phyloP scores from a whole-genome alignment of 1,139 yeast species.

The Yamadazyma siamensis region DNA sequence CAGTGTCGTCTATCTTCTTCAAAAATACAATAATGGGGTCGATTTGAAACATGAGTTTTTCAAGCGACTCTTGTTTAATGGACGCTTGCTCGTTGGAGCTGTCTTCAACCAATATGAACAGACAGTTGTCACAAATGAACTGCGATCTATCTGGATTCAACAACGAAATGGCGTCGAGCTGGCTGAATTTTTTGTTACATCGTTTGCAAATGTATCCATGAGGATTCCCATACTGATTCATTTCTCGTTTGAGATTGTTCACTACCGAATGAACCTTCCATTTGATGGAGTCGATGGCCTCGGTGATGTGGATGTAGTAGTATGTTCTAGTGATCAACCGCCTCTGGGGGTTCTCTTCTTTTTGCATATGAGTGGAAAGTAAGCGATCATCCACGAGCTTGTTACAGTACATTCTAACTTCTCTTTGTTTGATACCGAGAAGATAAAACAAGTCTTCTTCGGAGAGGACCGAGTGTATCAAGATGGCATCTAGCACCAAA shows the following conservation, averaged over 20 bases:
- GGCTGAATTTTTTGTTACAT: slow-evolving; percentile 77
- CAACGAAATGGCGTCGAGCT: slow-evolving; percentile 82
- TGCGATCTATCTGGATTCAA: slow-evolving; percentile 76
- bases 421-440: slow-evolving; percentile 82
- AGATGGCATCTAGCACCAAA: slow-evolving; percentile 81
- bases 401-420: slow-evolving; percentile 78
- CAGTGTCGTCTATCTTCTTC: slow-evolving; percentile 80
- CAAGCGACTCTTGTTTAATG: slow-evolving; percentile 77
- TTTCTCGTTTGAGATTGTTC: slow-evolving; percentile 71
- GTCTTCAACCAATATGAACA: slow-evolving; percentile 74
- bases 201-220: slow-evolving; percentile 91
- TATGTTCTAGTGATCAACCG: slow-evolving; percentile 73
- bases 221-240: slow-evolving; percentile 80
- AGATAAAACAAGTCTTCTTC: slow-evolving; percentile 87
- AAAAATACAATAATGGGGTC: slow-evolving; percentile 83
- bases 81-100: slow-evolving; percentile 82
- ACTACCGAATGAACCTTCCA: slow-evolving; percentile 95
- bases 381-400: slow-evolving; percentile 80
- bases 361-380: slow-evolving; percentile 63
- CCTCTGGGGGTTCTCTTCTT: slow-evolving; percentile 75
- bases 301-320: slow-evolving; percentile 84
- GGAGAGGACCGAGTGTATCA: slow-evolving; percentile 86
- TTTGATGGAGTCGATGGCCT: slow-evolving; percentile 91
- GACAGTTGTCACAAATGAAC: slow-evolving; percentile 84
- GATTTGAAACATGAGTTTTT: slow-evolving; percentile 81